Evolutionary conservation across 306 rosid species (phyloP), one percentile per base, ranked within the genome.

Genomic region (Canavalia gladiata): DNA sequence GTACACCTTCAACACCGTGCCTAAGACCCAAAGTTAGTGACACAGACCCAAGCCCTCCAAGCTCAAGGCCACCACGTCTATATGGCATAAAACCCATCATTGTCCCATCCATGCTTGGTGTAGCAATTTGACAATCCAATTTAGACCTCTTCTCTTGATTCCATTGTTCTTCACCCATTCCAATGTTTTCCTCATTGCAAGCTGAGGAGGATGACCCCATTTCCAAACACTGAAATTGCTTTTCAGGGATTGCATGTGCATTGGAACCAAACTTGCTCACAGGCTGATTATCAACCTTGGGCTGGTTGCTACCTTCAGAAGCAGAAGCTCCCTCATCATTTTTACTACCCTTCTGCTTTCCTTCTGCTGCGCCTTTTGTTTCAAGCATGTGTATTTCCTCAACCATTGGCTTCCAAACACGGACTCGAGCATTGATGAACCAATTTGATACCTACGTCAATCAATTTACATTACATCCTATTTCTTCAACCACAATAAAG

Each of bases 331-430:
- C 86, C 51, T 84, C 88, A 3, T 85, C 89, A 11, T 57, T 83
- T 30, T 66, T 82, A 31, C 34, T 59, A 3, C 76, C 56, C 58
- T 66, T 72, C 39, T 80, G 86, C 39, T 64, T 67, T 4, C 42
- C 18, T 58, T 80, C 91, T 4, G 79, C 51, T 37, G 78, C 18
- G 52, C 91, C 94, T 84, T 89, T 88, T 30, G 92, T 90, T 70
- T 95, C 99, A 0, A 95, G 97, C 90, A 80, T 85, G 90, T 95
- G 98, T 81, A 95, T 95, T 88, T 95, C 99, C 75, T 95, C 99
- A 30, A 95, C 99, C 99, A 95, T 93, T 31, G 99, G 98, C 86
- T 93, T 95, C 99, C 99, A 95, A 1, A 95, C 94, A 2, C 99
- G 94, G 12, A 95, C 99, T 51, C 99, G 84, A 0, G 99, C 99